Conservation (phyloP, 169 alveolate species). For the Sarcocystis neurona region DNA sequence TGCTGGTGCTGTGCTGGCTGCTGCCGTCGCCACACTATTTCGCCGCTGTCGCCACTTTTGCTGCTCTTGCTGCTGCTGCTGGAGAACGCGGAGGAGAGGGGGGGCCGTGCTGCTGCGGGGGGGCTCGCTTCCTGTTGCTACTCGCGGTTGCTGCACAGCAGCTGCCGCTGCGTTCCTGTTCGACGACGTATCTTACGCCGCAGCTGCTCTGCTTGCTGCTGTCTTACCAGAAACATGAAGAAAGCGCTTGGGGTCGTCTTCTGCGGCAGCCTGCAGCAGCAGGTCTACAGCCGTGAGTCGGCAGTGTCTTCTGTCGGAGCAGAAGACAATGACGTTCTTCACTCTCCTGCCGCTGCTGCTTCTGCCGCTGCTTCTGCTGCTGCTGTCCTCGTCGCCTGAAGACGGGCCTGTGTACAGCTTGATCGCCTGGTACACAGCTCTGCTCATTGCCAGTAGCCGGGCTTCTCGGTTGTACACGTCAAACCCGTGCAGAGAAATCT, state of each 20-base stretch:
- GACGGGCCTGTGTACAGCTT: constrained; percentile 70
- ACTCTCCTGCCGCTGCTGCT: constrained; percentile 46
- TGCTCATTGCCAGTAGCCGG: constrained; percentile 88
- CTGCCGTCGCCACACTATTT: no score
- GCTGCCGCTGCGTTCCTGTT: not conserved
- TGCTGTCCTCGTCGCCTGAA: constrained; percentile 31
- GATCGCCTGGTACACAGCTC: constrained; percentile 85
- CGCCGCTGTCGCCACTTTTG: no score
- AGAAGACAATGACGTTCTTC: constrained; percentile 88
- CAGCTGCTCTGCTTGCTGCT: not conserved
- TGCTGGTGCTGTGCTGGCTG: no score
- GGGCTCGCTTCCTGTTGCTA: not conserved
- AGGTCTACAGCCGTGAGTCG: constrained; percentile 93
- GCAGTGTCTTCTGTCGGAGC: constrained; percentile 94
- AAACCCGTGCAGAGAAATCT: constrained; percentile 74
- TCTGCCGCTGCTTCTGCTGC: constrained; percentile 41
- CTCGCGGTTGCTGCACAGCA: not conserved
- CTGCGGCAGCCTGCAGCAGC: constrained; percentile 80
- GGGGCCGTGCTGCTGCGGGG: no score
- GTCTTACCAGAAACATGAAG: constrained; percentile 67
- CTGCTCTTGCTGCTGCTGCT: no score
- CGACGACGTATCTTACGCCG: not conserved
- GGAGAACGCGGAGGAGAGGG: no score
- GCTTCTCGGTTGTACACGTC: constrained; percentile 86
- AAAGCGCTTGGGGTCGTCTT: constrained; percentile 69